Percentiles rank a stretch among this genome's conserved stretches.
Conservation (phyloP, 352 stramenopile species). For the Phytophthora meadii region DNA sequence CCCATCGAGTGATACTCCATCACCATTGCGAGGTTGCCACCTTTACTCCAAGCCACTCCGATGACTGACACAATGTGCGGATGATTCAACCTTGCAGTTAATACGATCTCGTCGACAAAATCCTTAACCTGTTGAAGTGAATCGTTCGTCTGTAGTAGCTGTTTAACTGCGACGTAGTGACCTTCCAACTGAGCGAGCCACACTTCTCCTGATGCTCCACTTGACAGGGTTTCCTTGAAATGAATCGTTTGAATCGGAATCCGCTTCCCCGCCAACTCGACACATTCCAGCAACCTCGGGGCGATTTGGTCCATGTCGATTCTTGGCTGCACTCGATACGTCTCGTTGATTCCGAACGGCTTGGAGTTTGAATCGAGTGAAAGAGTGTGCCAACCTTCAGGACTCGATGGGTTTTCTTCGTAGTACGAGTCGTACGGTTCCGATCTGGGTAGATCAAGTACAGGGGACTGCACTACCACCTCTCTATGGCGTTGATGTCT, state of each 20-base stretch:
- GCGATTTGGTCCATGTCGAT: constrained; percentile 1
- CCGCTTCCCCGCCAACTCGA: constrained; percentile 9
- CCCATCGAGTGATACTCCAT: constrained; percentile 38
- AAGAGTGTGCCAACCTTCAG: constrained; percentile 13
- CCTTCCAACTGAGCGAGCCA: constrained; percentile 30
- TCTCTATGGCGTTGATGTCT: background rate
- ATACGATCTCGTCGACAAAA: constrained; percentile 45
- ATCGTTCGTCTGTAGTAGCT: constrained; percentile 35
- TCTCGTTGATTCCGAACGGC: constrained; percentile 12
- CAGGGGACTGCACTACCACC: constrained; percentile 7
- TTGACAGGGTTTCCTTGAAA: constrained; percentile 25
- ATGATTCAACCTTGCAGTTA: constrained; percentile 40
- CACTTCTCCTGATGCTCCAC: constrained; percentile 44
- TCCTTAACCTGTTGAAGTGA: constrained; percentile 24
- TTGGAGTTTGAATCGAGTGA: background rate
- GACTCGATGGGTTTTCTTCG: background rate
- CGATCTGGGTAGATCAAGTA: constrained; percentile 1
- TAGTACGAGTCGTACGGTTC: background rate
- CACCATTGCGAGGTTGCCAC: constrained; percentile 47
- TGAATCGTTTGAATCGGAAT: constrained; percentile 35
- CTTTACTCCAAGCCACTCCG: constrained; percentile 46
- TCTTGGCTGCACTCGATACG: constrained; percentile 4
- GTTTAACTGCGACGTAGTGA: constrained; percentile 50
- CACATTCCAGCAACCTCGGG: background rate
- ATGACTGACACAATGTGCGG: constrained; percentile 44